These are phyloP conservation scores for Dactylellina cionopaga DNA, from an alignment of 2,329 filamentous ascomycete species.

Conservation along the genomic window DNA sequence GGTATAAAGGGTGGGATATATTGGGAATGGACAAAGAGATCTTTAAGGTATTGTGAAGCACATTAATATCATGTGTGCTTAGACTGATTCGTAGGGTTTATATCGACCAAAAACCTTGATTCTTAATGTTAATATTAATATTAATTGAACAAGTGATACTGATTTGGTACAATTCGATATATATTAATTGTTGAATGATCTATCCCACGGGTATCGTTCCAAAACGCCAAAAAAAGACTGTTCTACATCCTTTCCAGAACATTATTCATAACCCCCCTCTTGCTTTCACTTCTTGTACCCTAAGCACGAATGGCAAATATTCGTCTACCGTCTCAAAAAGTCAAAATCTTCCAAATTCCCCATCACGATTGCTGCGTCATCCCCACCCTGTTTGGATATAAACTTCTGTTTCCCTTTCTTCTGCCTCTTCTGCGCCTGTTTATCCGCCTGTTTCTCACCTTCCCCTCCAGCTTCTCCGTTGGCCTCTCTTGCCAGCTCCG, in stretches of 20 bases:
- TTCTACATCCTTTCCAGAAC: background rate
- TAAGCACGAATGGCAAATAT: constrained; percentile 26
- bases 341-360: constrained; percentile 52
- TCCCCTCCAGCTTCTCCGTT: constrained; percentile 45
- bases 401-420: constrained; percentile 58
- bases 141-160: too few relatives aligned
- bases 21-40: too few relatives aligned
- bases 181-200: background rate
- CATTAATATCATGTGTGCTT: too few relatives aligned
- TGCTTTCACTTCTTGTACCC: too few relatives aligned
- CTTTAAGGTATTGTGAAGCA: too few relatives aligned
- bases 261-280: background rate
- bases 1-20: too few relatives aligned
- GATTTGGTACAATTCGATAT: too few relatives aligned
- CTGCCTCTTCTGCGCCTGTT: constrained; percentile 44
- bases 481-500: constrained; percentile 53
- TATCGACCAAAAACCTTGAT: too few relatives aligned
- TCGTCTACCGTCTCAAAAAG: constrained; percentile 53
- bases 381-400: constrained; percentile 55
- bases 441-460: constrained; percentile 56
- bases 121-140: too few relatives aligned
- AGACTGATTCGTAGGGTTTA: too few relatives aligned
- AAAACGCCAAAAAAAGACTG: constrained; percentile 5
- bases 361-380: constrained; percentile 47
- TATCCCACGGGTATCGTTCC: constrained; percentile 36